Evolutionary conservation across 108 stramenopile species (phyloP).

Genomic region (Pseudonitzschia delicatissima): DNA sequence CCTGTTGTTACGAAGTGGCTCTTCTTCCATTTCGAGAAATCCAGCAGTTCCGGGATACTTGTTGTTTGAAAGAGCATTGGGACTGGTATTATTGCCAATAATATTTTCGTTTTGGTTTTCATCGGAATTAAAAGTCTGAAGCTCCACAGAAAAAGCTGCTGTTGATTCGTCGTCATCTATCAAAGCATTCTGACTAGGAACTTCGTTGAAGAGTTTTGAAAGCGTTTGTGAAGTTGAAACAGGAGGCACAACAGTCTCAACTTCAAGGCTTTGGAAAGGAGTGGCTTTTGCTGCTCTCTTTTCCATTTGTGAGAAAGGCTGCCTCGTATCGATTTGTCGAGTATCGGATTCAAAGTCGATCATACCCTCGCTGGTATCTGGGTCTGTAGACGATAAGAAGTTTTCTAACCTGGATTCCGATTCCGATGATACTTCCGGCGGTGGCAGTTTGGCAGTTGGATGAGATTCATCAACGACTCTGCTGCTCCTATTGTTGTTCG

Average conservation of each 20-base stretch:
- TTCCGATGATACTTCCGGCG: background rate
- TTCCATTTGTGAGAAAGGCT: too few relatives aligned
- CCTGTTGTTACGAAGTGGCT: conserved; percentile 24
- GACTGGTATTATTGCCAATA: background rate
- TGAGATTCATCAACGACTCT: background rate
- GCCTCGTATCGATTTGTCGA: too few relatives aligned
- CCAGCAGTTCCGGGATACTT: conserved; percentile 32
- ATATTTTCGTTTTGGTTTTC: background rate
- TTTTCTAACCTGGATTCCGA: background rate
- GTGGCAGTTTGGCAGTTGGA: background rate
- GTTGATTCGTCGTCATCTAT: conserved; percentile 14
- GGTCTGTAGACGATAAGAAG: background rate
- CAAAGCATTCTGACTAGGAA: conserved; percentile 5
- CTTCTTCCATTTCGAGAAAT: conserved; percentile 54
- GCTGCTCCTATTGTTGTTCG: background rate
- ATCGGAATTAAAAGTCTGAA: conserved; percentile 6
- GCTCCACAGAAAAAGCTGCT: conserved; percentile 11
- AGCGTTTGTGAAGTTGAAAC: too few relatives aligned
- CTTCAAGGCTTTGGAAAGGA: too few relatives aligned
- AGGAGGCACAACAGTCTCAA: too few relatives aligned
- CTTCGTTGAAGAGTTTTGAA: background rate
- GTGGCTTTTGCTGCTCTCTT: too few relatives aligned
- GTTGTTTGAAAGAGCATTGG: background rate
- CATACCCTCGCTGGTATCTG: too few relatives aligned
- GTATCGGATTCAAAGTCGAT: too few relatives aligned